Evolutionary conservation across 73 alveolate species (phyloP), one percentile per base, ranked within the genome.

Genomic region (Chromera velia): DNA sequence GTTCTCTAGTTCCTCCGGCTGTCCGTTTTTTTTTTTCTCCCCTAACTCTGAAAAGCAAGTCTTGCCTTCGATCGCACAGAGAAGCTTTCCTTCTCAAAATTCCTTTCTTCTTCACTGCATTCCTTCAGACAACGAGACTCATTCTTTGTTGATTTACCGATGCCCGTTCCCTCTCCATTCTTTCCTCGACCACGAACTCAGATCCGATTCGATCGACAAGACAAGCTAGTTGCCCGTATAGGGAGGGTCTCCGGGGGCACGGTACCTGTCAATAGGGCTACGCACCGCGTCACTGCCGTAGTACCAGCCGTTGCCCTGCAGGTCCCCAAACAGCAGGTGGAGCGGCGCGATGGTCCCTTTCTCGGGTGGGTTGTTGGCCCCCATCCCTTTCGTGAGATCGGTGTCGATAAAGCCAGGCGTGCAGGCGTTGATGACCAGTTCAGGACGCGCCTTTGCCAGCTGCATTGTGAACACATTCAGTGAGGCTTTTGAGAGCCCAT

Each of bases 221-320:
- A n/a, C n/a, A n/a, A n/a, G n/a, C n/a, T 32, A 75, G 7, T 63
- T 64, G 26, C 82, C 82, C 82, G 55, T 74, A 33, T 33, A 75
- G 34, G 75, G 83, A 0, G 75, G 74, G 19, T 75, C 75, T 24
- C 83, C 75, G 7, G 74, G 83, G 26, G 75, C 75, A 75, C 75
- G 75, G 32, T 75, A 75, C 40, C 74, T 74, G 1, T 64, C 74
- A 47, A 75, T 75, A 0, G 82, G 82, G 67, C 82, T 75, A 22
- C 82, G 64, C 40, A 75, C 28, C 48, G 82, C 82, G 28, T 75
- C 82, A 19, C 74, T 62, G 29, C 82, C 82, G 40, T 75, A 75
- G 82, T 75, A 75, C 73, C 82, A 62, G 31, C 82, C 82, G 45
- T 75, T 75, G 45, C 82, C 82, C 72, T 75, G 24, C 74, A 75